phyloP scores from a whole-genome alignment of 2,329 filamentous ascomycete genomes.

The Aotearoamyces nothofagi region DNA sequence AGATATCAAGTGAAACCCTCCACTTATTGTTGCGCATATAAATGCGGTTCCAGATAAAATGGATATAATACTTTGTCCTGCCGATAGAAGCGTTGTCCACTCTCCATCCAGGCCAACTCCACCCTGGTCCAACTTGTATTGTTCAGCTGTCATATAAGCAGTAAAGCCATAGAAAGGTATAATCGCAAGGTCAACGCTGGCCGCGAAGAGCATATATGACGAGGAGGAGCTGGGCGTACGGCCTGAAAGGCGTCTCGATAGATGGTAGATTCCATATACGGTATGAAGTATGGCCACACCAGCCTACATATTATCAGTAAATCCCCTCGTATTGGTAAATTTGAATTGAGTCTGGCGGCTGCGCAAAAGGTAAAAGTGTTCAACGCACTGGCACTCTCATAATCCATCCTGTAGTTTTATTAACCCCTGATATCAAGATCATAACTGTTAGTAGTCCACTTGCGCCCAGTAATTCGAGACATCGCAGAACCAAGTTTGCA shows the following conservation, averaged over 20 bases:
- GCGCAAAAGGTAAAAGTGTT: no score
- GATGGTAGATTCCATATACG: conserved; percentile 69
- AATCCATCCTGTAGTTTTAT: conserved; percentile 55
- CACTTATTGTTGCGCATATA: conserved; percentile 47
- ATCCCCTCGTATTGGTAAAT: no score
- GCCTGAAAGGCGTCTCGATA: conserved; percentile 51
- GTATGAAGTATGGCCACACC: conserved; percentile 59
- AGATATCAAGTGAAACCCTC: conserved; percentile 55
- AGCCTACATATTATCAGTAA: conserved; percentile 36
- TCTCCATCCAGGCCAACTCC: conserved; percentile 20
- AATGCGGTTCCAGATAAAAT: conserved; percentile 53
- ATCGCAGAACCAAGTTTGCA: conserved; percentile 52
- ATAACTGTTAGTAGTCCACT: conserved; percentile 59
- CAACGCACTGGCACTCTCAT: conserved; percentile 57
- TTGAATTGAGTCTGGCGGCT: no score
- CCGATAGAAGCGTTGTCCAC: conserved; percentile 51
- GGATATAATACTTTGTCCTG: conserved; percentile 35
- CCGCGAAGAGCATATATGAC: conserved; percentile 79
- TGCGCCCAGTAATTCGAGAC: conserved; percentile 52
- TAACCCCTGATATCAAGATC: conserved; percentile 58
- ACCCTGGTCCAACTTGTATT: conserved; percentile 20
- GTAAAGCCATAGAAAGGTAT: conserved; percentile 41
- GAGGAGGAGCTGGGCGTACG: conserved; percentile 68
- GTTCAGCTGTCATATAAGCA: conserved; percentile 26
- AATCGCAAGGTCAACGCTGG: conserved; percentile 48